A percentile compares a stretch with the other conserved stretches of the same genome.
Conservation (phyloP, 371 early-diverging fungal species). For the Pancytospora epiphaga region DNA sequence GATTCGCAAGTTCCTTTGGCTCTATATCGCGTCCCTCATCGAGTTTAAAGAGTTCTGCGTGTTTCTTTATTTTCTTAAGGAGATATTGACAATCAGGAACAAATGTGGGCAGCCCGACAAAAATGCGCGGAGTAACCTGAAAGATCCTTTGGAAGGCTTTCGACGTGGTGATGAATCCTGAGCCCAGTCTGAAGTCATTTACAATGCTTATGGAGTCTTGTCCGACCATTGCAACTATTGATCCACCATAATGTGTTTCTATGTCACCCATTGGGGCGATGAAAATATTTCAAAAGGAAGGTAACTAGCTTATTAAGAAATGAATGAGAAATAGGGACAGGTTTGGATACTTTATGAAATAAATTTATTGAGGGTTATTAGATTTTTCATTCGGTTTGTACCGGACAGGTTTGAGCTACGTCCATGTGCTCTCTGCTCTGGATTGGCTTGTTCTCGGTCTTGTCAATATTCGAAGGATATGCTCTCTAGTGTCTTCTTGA, state of each 20-base stretch:
- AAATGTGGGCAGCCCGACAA: slow-evolving; percentile 80
- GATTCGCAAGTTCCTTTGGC: slow-evolving; percentile 77
- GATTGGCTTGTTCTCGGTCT: too few species aligned
- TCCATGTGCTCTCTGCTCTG: too few species aligned
- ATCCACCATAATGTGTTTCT: slow-evolving; percentile 61
- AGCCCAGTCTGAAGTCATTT: slow-evolving; percentile 72
- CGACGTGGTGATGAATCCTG: slow-evolving; percentile 78
- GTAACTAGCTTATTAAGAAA: too few species aligned
- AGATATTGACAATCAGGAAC: slow-evolving; percentile 91
- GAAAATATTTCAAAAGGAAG: slow-evolving; percentile 7
- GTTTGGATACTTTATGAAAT: too few species aligned
- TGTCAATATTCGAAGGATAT: too few species aligned
- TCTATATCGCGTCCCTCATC: slow-evolving; percentile 86
- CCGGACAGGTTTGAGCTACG: too few species aligned
- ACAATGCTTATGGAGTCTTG: slow-evolving; percentile 93
- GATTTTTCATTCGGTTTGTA: too few species aligned
- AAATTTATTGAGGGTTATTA: too few species aligned
- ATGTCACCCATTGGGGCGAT: slow-evolving; percentile 53
- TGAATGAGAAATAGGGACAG: too few species aligned
- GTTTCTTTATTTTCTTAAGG: slow-evolving; percentile 73
- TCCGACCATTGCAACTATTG: slow-evolving; percentile 92
- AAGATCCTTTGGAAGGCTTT: slow-evolving; percentile 85
- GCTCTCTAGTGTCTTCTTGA: too few species aligned
- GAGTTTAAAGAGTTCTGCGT: slow-evolving; percentile 86
- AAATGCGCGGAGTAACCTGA: slow-evolving; percentile 70